Conservation (phyloP, 2,329 filamentous ascomycete species). For the Saccharata proteae region DNA sequence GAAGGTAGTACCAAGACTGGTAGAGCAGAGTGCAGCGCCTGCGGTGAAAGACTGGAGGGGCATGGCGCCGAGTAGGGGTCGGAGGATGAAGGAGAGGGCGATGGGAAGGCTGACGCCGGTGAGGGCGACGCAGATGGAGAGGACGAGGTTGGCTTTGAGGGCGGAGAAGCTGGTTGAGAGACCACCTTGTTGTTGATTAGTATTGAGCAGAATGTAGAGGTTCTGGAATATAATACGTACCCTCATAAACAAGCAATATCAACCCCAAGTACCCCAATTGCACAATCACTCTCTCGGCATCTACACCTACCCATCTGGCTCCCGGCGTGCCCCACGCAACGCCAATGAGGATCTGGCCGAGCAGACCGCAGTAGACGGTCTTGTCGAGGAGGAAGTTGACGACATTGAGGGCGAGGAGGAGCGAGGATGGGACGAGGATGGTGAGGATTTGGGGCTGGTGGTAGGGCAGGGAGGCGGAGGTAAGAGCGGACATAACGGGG, state of each 20-base stretch:
- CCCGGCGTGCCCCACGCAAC: constrained; percentile 59
- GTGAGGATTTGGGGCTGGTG: constrained; percentile 49
- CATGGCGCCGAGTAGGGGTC: constrained; percentile 36
- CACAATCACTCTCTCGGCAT: constrained; percentile 44
- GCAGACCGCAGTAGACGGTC: constrained; percentile 54
- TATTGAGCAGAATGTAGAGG: constrained; percentile 11
- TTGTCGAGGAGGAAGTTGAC: constrained; percentile 46
- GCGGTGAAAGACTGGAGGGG: constrained; percentile 56
- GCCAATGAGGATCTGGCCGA: constrained; percentile 61
- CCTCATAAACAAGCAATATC: constrained; percentile 62
- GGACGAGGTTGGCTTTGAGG: constrained; percentile 46
- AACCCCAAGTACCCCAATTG: constrained; percentile 62
- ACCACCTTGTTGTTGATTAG: constrained; percentile 44
- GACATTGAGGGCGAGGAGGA: constrained; percentile 51
- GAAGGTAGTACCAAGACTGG: constrained; percentile 61
- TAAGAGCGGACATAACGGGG: too few relatives aligned
- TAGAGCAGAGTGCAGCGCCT: constrained; percentile 62
- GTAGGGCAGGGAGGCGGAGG: constrained; percentile 38
- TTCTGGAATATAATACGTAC: too few relatives aligned
- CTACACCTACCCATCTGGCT: constrained; percentile 42
- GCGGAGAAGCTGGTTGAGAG: constrained; percentile 42
- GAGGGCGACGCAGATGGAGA: constrained; percentile 51
- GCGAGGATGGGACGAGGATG: constrained; percentile 48
- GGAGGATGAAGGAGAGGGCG: constrained; percentile 50
- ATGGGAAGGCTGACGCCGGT: constrained; percentile 56